A percentile compares a stretch with the other conserved stretches of the same genome.
phyloP scores from a whole-genome alignment of 768 basidiomycete species.

The Amanita pallidorosea region DNA sequence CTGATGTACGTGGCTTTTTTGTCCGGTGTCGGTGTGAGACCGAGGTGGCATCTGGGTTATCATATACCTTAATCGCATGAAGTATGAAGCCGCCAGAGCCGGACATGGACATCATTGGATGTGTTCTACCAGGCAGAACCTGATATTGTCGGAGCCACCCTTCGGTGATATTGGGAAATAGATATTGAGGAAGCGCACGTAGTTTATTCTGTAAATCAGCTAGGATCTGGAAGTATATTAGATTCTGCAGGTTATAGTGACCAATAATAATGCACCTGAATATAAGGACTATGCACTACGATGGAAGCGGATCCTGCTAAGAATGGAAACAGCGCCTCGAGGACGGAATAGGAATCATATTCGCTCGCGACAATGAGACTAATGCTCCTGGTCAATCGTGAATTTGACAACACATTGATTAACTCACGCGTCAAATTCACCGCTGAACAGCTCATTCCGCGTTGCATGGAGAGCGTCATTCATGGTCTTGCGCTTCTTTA shows the following conservation, averaged over 20 bases:
- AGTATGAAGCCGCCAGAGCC: conserved; percentile 86
- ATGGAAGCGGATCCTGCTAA: conserved; percentile 80
- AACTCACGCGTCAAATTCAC: conserved; percentile 81
- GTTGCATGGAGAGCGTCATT: conserved; percentile 48
- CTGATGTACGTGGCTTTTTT: conserved; percentile 19
- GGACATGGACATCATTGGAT: conserved; percentile 88
- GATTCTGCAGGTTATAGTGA: neutral
- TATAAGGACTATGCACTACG: conserved; percentile 76
- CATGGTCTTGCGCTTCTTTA: conserved; percentile 71
- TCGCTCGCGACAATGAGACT: conserved; percentile 76
- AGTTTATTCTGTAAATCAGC: conserved; percentile 66
- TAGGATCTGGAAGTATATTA: conserved; percentile 40
- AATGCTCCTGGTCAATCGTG: conserved; percentile 3
- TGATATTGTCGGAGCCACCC: conserved; percentile 87
- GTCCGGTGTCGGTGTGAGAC: conserved; percentile 35
- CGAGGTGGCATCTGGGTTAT: conserved; percentile 47
- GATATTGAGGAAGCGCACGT: conserved; percentile 51
- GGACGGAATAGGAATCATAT: conserved; percentile 76
- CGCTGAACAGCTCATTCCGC: conserved; percentile 74
- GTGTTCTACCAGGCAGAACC: conserved; percentile 91
- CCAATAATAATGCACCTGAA: conserved; percentile 45
- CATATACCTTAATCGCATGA: conserved; percentile 78
- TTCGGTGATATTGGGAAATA: conserved; percentile 77
- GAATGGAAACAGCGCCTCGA: conserved; percentile 65
- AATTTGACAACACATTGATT: neutral